phyloP scores from a whole-genome alignment of 2,329 filamentous ascomycete species.

The Claviceps fusiformis region DNA sequence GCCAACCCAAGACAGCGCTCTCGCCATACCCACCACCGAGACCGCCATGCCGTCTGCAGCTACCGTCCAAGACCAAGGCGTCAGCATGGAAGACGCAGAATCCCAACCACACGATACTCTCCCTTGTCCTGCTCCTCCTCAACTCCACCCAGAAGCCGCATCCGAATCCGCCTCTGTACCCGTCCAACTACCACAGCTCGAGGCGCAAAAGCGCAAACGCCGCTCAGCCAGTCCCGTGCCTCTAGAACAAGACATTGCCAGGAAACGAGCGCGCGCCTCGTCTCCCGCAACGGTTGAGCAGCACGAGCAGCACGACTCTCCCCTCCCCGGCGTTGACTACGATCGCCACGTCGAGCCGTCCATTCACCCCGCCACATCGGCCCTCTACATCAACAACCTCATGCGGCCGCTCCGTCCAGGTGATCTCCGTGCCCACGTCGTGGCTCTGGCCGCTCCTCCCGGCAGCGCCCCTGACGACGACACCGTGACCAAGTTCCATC shows the following conservation, averaged over 20 bases:
- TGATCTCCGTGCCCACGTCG: conserved; percentile 54
- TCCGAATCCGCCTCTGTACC: conserved; percentile 3
- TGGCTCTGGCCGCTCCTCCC: conserved; percentile 50
- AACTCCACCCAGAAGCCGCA: background rate
- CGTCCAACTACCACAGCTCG: conserved; percentile 13
- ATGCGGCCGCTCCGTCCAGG: conserved; percentile 70
- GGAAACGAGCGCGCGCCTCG: conserved; percentile 38
- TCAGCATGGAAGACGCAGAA: background rate
- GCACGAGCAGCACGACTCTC: background rate
- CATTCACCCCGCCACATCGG: conserved; percentile 57
- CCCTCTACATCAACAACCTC: conserved; percentile 80
- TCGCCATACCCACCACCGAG: background rate
- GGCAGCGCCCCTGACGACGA: conserved; percentile 36
- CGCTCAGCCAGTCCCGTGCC: conserved; percentile 49
- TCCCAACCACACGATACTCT: background rate
- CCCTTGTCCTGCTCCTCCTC: background rate
- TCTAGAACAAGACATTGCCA: conserved; percentile 33
- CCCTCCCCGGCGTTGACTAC: conserved; percentile 16
- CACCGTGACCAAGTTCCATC: conserved; percentile 52
- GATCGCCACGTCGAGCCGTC: conserved; percentile 36
- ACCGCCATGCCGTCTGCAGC: background rate
- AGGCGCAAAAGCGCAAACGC: conserved; percentile 52
- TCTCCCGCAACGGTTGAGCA: background rate
- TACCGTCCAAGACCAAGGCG: background rate
- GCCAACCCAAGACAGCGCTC: background rate